phyloP scores from a whole-genome alignment of 495 filamentous ascomycete genomes.

The Neurospora sp. region DNA sequence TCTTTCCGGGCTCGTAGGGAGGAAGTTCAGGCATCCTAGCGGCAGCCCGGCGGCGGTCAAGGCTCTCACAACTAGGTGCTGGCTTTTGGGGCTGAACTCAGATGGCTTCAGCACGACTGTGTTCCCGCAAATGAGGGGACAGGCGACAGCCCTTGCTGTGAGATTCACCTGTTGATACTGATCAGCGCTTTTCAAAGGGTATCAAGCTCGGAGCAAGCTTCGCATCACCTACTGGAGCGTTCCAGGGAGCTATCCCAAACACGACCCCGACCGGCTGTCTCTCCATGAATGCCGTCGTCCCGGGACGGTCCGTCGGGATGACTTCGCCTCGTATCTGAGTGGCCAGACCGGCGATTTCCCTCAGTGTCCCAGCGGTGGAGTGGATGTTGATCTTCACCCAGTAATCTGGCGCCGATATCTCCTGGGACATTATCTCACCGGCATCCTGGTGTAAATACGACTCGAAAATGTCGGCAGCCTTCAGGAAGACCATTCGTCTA shows the following conservation, averaged over 20 bases:
- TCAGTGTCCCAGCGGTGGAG: conserved; percentile 41
- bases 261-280: conserved; percentile 24
- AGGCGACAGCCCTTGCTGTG: conserved; percentile 48
- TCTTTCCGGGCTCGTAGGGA: conserved; percentile 31
- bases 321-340: conserved; percentile 29
- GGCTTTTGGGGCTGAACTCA: conserved; percentile 60
- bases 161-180: conserved; percentile 40
- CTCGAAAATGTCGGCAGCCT: conserved; percentile 55
- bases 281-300: conserved; percentile 20
- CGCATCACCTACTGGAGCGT: conserved; percentile 16
- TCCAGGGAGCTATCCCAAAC: conserved; percentile 28
- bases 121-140: conserved; percentile 66
- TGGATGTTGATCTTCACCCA: conserved; percentile 42
- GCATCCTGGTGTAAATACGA: conserved; percentile 54
- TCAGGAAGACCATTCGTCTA: conserved; percentile 55
- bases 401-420: conserved; percentile 25
- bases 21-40: conserved; percentile 37
- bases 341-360: conserved; percentile 51
- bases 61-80: conserved; percentile 53
- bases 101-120: conserved; percentile 67
- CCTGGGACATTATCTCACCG: conserved; percentile 31
- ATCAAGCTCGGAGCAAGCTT: conserved; percentile 15
- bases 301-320: conserved; percentile 16
- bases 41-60: conserved; percentile 57
- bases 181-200: background rate